These are phyloP conservation scores for Austroboletus olivaceoglutinosus DNA, from an alignment of 1,284 basidiomycete genomes.

Conservation along the genomic window DNA sequence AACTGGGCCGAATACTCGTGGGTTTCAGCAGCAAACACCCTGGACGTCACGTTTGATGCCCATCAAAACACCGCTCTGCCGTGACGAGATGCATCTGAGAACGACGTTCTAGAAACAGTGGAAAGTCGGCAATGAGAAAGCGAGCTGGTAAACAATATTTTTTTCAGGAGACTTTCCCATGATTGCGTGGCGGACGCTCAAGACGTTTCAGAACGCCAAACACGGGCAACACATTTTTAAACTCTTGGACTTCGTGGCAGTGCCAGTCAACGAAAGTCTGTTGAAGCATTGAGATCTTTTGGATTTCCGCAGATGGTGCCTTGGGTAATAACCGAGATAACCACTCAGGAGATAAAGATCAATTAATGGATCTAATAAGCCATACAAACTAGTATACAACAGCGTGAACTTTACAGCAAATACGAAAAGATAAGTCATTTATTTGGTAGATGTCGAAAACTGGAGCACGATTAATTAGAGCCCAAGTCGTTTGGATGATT, in stretches of 20 bases:
- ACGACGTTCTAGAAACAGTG: no score
- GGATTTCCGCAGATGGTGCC: no score
- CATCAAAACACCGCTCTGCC: neutral
- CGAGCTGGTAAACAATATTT: no score
- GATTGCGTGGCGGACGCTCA: no score
- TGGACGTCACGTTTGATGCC: neutral
- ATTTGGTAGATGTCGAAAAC: constrained; percentile 46
- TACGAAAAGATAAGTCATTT: constrained; percentile 13
- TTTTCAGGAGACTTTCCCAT: no score
- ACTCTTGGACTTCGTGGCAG: no score
- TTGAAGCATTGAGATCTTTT: no score
- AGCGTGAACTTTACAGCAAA: constrained; percentile 10
- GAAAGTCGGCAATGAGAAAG: no score
- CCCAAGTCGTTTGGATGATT: constrained; percentile 7
- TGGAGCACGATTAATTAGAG: constrained; percentile 12
- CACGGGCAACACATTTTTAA: no score
- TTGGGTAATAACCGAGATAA: neutral
- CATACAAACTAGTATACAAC: constrained; percentile 36
- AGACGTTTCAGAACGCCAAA: no score
- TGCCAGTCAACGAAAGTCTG: no score
- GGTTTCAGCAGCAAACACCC: neutral
- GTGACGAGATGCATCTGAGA: no score
- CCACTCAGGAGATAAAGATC: constrained; percentile 5
- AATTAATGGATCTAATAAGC: constrained; percentile 31
- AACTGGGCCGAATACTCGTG: neutral